Base-by-base conservation (phyloP, 192 early-diverging fungal genomes). In the Pecoramyces ruminantium region DNA sequence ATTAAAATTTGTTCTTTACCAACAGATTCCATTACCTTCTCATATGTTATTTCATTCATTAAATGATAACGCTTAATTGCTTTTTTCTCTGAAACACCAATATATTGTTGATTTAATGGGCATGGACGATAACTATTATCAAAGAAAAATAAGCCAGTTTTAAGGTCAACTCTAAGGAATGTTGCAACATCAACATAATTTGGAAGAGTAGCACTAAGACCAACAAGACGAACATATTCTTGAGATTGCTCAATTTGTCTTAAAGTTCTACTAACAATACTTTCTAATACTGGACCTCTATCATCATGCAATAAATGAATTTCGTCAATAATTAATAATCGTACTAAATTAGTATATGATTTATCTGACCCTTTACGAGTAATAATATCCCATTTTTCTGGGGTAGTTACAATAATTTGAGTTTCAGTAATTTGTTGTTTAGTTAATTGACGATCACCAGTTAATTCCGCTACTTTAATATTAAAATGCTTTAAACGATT, bases 311-410 rank as follows among this genome's bases (percentile, higher is more conserved):
- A 86, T 84, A 99, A 87, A 81, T 99, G 97, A 80, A 99, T 94
- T 85, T 99, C 97, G 84, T 99, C 97, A 83, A 99, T 93, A 79
- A 99, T 97, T 21, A 99, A 86, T 18, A 98, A 87, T 28, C 94
- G 89, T 14, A 98, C 96, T 15, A 96, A 86, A 79, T 93, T 92
- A 34, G 94, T 96, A 87, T 97, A 96, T 79, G 92, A 94, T 80
- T 92, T 88, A 85, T 94, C 97, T 12, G 95, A 94, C 29, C 94
- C 96, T 85, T 97, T 97, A 81, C 97, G 93, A 39, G 97, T 99
- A 38, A 96, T 94, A 30, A 99, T 94, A 85, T 99, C 97, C 97
- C 97, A 99, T 84, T 99, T 99, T 85, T 99, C 97, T 14, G 97
- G 97, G 6, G 97, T 99, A 3, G 97, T 98, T 34, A 99, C 93